Conservation (phyloP, 371 early-diverging fungal genomes). For the Apophysomyces trapeziformis region DNA sequence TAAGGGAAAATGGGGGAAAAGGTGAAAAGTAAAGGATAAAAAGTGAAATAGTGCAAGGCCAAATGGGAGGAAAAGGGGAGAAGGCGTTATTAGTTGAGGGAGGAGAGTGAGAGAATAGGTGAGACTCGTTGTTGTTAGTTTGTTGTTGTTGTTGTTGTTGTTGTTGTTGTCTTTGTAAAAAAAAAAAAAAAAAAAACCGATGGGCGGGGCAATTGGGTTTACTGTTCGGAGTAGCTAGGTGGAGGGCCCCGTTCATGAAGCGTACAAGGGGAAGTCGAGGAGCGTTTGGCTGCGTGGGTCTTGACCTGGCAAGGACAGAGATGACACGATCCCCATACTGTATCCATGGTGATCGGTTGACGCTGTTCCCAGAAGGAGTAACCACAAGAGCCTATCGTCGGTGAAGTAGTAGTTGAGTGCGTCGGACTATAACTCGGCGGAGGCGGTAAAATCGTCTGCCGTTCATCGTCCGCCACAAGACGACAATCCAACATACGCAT, state of each 20-base stretch:
- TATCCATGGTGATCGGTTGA: conserved; percentile 34
- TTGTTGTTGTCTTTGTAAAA: conserved; percentile 2
- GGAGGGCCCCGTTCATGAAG: conserved; percentile 30
- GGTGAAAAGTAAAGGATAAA: no score
- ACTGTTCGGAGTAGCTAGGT: conserved; percentile 20
- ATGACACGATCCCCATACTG: conserved; percentile 37
- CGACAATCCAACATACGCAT: conserved; percentile 47
- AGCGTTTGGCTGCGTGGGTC: neutral
- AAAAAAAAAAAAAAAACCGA: conserved; percentile 1
- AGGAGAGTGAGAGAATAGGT: no score
- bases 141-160: no score
- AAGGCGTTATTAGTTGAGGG: no score
- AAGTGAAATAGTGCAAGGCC: no score
- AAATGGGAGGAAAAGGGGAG: no score
- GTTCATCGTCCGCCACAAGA: conserved; percentile 50
- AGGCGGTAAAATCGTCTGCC: conserved; percentile 84
- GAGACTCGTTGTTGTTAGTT: no score
- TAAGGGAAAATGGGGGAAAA: no score
- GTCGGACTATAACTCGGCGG: conserved; percentile 76
- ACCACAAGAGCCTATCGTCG: conserved; percentile 9
- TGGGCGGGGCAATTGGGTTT: neutral
- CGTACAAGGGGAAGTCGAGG: conserved; percentile 9
- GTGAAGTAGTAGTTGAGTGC: neutral
- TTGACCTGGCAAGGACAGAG: conserved; percentile 39
- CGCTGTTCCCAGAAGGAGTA: conserved; percentile 39